phyloP scores from a whole-genome alignment of 495 filamentous ascomycete genomes.

The Aspergillus heteromorphus region DNA sequence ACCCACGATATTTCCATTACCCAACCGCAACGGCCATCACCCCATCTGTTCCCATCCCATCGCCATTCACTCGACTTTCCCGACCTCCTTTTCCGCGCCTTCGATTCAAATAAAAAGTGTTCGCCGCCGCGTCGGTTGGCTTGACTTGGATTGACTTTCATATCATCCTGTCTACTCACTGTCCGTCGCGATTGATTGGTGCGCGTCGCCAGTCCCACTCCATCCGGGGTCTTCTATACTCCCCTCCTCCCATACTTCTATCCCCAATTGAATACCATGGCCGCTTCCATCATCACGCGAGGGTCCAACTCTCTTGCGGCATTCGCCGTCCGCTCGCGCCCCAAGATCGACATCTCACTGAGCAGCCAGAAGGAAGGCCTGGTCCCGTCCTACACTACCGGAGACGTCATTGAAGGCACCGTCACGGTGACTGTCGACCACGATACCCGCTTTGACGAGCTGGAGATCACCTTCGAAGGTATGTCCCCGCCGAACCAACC shows the following conservation, averaged over 20 bases:
- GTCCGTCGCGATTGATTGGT: background rate
- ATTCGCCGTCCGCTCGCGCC: constrained; percentile 24
- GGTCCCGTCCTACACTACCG: constrained; percentile 51
- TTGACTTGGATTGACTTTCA: background rate
- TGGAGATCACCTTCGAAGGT: constrained; percentile 81
- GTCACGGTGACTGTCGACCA: constrained; percentile 54
- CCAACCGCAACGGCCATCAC: background rate
- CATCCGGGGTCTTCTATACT: background rate
- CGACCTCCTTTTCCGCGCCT: background rate
- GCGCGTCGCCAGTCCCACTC: background rate
- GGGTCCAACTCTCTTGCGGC: constrained; percentile 26
- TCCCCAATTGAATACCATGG: no score
- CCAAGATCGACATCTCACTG: constrained; percentile 32
- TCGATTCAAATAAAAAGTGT: no score
- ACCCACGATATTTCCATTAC: background rate
- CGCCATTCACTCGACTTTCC: background rate
- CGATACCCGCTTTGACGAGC: constrained; percentile 70
- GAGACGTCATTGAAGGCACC: constrained; percentile 55
- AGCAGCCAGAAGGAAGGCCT: constrained; percentile 29
- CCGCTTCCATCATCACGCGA: constrained; percentile 23
- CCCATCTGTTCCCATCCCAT: background rate
- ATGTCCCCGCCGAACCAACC: no score
- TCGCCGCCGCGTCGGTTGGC: no score
- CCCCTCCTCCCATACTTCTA: background rate
- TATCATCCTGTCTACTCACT: background rate